These are phyloP conservation scores for Backusella macrospora DNA, from an alignment of 192 early-diverging fungal genomes.

Conservation along the genomic window DNA sequence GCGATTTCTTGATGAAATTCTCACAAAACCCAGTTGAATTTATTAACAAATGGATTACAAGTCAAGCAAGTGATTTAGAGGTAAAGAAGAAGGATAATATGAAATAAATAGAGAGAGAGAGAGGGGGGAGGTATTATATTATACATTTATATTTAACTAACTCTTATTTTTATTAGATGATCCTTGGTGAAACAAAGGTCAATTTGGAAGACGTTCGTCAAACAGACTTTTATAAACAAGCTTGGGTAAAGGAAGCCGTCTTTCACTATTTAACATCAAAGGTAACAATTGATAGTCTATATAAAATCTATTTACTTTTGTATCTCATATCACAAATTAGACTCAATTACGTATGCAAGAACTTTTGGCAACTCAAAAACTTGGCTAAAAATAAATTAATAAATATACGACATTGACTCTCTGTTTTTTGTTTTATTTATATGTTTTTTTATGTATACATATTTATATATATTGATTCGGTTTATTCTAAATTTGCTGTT, in stretches of 20 bases:
- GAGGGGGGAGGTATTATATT: background rate
- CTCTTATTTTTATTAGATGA: conserved; percentile 43
- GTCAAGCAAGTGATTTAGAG: conserved; percentile 92
- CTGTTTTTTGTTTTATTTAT: too few species aligned
- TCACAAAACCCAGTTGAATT: conserved; percentile 85
- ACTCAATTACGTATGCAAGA: conserved; percentile 21
- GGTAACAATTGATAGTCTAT: conserved; percentile 31
- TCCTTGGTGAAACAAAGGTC: conserved; percentile 74
- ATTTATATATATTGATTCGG: background rate
- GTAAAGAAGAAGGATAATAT: conserved; percentile 39
- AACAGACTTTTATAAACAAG: conserved; percentile 73
- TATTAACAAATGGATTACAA: conserved; percentile 90
- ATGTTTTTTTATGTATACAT: background rate
- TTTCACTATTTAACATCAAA: conserved; percentile 87
- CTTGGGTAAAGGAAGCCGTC: conserved; percentile 86
- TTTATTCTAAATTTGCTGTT: conserved; percentile 47
- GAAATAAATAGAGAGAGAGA: background rate
- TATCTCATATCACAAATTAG: background rate
- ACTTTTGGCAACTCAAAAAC: conserved; percentile 7
- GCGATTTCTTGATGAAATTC: conserved; percentile 92
- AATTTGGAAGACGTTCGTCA: conserved; percentile 76
- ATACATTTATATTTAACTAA: too few species aligned
- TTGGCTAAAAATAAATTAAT: background rate
- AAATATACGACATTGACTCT: background rate
- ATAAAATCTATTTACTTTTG: background rate